Evolutionary conservation across 139 green algal genomes (phyloP), one percentile per base, ranked within the genome.

Genomic region (Coelastrella sp.): DNA sequence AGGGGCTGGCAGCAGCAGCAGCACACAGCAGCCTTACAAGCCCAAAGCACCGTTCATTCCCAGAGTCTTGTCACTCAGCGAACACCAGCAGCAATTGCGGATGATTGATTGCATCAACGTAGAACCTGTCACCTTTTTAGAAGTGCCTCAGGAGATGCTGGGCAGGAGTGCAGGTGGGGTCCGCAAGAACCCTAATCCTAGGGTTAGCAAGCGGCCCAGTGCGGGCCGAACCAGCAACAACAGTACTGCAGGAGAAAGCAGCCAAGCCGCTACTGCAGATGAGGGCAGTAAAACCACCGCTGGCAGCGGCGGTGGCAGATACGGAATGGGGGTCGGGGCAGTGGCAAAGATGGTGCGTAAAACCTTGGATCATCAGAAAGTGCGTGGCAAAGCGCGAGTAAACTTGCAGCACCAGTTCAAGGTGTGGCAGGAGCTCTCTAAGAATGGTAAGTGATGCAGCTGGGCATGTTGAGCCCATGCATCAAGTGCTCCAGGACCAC

Each of bases 1-100:
- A 20, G 20, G 22, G 20, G 73, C 73, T 78, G 7, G 73, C 75
- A 81, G 75, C 22, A 81, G 75, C 75, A 78, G 73, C 73, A 71
- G 11, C 61, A 47, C 32, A 47, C 32, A 47, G 32, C 32, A 47
- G 32, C 32, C 32, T 14, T 71, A 71, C 64, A 71, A 71, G 64
- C 64, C 64, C 16, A 11, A 14, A 71, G 68, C 17, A 32, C 68
- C 68, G 7, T 47, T 6, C 5, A 32, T 76, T 8, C 68, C 68
- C 22, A 14, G 68, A 10, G 68, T 76, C 14, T 17, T 76, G 17
- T 76, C 68, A 76, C 68, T 32, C 7, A 17, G 14, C 3, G 16
- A 76, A 23, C 16, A 76, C 17, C 16, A 76, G 68, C 68, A 23
- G 68, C 68, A 76, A 22, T 14, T 6, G 8, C 14, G 7, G 22